Evolutionary conservation across 257 asterid genomes (phyloP), one percentile per base, ranked within the genome.

Genomic region (Ophiorrhiza pumila): DNA sequence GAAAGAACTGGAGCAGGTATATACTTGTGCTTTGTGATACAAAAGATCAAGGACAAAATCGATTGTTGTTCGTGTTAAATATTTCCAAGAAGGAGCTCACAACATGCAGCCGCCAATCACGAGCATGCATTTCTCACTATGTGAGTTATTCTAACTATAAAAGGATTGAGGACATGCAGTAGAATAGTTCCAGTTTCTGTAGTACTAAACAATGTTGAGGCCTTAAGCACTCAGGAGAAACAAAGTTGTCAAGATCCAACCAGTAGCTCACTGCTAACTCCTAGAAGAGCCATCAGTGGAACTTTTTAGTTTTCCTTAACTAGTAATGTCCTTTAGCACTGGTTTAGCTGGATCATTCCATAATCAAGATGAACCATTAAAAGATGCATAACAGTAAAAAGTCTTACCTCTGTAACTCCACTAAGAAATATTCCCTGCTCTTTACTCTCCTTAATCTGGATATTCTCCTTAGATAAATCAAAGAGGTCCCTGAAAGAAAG

Each of bases 391-490:
- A 32, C 0, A 0, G 69, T 41, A 25, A 50, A 50, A 20, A 1
- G 8, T 18, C 57, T 64, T 64, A 64, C 69, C 69, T 64, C 69
- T 22, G 50, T 64, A 64, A 29, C 34, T 39, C 69, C 69, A 64
- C 69, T 64, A 11, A 64, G 69, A 34, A 64, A 37, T 22, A 64
- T 64, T 34, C 69, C 52, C 69, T 31, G 69, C 69, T 64, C 52
- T 82, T 85, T 88, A 75, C 84, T 87, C 86, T 90, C 93, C 87
- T 92, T 92, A 77, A 92, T 87, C 79, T 83, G 84, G 75, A 92
- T 81, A 73, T 92, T 87, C 81, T 88, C 93, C 87, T 90, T 92
- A 20, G 94, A 84, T 71, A 85, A 82, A 84, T 91, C 96, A 56
- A 91, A 87, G 58, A 91, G 91, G 88, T 91, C 97, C 87, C 97